These are phyloP conservation scores for Amanita fuliginea DNA, from an alignment of 768 basidiomycete genomes.

Conservation along the genomic window DNA sequence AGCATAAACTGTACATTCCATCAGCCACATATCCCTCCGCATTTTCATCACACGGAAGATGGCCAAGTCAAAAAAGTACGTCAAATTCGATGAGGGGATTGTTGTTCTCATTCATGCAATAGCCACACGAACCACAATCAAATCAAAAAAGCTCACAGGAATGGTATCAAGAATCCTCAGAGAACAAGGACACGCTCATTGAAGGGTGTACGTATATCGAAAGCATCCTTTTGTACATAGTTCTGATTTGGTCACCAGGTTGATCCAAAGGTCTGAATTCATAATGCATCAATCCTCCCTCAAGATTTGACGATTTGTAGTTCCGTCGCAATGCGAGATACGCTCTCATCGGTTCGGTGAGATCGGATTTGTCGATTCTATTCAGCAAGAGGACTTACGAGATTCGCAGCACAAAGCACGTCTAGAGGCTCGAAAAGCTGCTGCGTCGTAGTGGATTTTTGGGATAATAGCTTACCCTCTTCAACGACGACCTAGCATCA, in stretches of 20 bases:
- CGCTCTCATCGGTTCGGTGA: constrained; percentile 66
- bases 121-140: constrained; percentile 96
- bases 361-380: constrained; percentile 12
- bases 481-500: neutral
- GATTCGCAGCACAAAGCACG: constrained; percentile 52
- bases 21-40: constrained; percentile 34
- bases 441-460: constrained; percentile 15
- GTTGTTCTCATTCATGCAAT: constrained; percentile 6
- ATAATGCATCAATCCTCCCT: neutral
- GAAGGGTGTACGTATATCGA: constrained; percentile 71
- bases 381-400: constrained; percentile 4
- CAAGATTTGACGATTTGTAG: constrained; percentile 14
- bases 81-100: neutral
- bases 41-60: constrained; percentile 27
- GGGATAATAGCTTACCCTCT: neutral
- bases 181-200: constrained; percentile 65
- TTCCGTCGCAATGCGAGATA: constrained; percentile 77
- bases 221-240: constrained; percentile 5
- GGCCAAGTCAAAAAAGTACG: constrained; percentile 98
- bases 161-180: constrained; percentile 86
- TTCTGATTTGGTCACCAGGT: constrained; percentile 33
- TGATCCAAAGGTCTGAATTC: constrained; percentile 58
- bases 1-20: constrained; percentile 24
- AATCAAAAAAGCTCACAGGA: constrained; percentile 92
- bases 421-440: constrained; percentile 41